A percentile compares a stretch with the other conserved stretches of the same genome.
phyloP scores from a whole-genome alignment of 2,329 filamentous ascomycete genomes.

The Eutypa lata region DNA sequence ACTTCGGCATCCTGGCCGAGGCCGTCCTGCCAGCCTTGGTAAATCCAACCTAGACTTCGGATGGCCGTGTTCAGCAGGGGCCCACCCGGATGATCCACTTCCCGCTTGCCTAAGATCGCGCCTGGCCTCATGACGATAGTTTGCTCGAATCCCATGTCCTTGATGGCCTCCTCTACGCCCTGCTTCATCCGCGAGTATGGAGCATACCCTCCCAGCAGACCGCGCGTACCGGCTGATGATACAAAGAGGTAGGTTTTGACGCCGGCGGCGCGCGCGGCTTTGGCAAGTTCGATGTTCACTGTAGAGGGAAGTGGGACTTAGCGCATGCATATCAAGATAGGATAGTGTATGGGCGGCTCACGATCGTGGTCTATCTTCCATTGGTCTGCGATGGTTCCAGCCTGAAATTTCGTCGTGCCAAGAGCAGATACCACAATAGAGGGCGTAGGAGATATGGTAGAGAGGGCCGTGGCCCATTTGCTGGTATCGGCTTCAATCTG shows the following conservation, averaged over 20 bases:
- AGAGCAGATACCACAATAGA: slow-evolving; percentile 72
- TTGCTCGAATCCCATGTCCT: slow-evolving; percentile 70
- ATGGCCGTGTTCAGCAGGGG: slow-evolving; percentile 54
- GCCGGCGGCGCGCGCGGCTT: slow-evolving; percentile 69
- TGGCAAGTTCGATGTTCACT: slow-evolving; percentile 75
- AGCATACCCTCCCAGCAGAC: slow-evolving; percentile 39
- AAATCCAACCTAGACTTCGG: slow-evolving; percentile 51
- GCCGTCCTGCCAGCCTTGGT: slow-evolving; percentile 55
- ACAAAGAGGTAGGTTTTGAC: slow-evolving; percentile 75
- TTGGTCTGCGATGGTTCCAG: slow-evolving; percentile 75
- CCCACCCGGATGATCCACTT: slow-evolving; percentile 59
- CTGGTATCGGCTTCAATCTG: slow-evolving; percentile 64
- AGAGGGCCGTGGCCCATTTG: slow-evolving; percentile 64
- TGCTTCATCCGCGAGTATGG: slow-evolving; percentile 72
- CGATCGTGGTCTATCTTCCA: slow-evolving; percentile 82
- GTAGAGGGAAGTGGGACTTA: not conserved
- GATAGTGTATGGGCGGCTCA: slow-evolving; percentile 11
- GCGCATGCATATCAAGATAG: not conserved
- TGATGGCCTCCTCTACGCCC: slow-evolving; percentile 77
- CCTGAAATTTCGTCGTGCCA: slow-evolving; percentile 73
- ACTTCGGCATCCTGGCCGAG: slow-evolving; percentile 72
- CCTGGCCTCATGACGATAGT: slow-evolving; percentile 74
- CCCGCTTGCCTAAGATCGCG: slow-evolving; percentile 68
- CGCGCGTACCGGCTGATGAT: slow-evolving; percentile 52
- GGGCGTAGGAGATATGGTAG: slow-evolving; percentile 52